Evolutionary conservation across 306 rosid genomes (phyloP).

Genomic region (Acacia melanoxylon): DNA sequence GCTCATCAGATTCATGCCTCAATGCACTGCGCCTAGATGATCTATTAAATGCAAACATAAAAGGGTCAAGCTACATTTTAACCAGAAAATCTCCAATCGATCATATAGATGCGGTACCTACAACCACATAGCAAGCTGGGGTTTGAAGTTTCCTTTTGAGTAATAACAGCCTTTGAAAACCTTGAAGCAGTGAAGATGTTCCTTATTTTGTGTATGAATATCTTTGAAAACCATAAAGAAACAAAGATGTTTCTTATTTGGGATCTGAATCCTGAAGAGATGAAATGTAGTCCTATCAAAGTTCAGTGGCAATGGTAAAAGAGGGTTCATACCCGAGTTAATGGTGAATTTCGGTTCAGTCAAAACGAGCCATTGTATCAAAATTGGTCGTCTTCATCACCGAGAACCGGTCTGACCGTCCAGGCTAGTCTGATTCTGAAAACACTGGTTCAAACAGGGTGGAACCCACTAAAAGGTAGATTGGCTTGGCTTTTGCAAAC

Average conservation of each 20-base stretch:
- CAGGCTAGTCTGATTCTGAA: too few relatives aligned
- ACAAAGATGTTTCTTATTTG: not conserved
- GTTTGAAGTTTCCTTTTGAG: conserved; percentile 2
- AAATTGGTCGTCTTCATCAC: too few relatives aligned
- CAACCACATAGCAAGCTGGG: not conserved
- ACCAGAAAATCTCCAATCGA: conserved; percentile 4
- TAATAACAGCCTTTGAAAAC: not conserved
- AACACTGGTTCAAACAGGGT: not conserved
- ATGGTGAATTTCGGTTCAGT: too few relatives aligned
- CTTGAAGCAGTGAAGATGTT: not conserved
- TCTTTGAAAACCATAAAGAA: not conserved
- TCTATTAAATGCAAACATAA: not conserved
- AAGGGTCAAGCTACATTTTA: conserved; percentile 1
- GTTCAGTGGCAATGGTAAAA: not conserved
- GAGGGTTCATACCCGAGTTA: not conserved
- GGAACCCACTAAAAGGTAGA: not conserved
- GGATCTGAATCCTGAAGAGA: not conserved
- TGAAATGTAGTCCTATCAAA: not conserved
- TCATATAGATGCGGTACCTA: not conserved
- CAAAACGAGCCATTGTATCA: too few relatives aligned
- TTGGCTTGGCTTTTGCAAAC: not conserved
- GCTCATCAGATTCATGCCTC: conserved; percentile 4
- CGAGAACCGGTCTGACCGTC: too few relatives aligned
- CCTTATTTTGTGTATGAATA: not conserved
- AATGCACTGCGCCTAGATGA: conserved; percentile 5